Base-by-base conservation (phyloP, 2,329 filamentous ascomycete genomes). In the Apiospora marii region DNA sequence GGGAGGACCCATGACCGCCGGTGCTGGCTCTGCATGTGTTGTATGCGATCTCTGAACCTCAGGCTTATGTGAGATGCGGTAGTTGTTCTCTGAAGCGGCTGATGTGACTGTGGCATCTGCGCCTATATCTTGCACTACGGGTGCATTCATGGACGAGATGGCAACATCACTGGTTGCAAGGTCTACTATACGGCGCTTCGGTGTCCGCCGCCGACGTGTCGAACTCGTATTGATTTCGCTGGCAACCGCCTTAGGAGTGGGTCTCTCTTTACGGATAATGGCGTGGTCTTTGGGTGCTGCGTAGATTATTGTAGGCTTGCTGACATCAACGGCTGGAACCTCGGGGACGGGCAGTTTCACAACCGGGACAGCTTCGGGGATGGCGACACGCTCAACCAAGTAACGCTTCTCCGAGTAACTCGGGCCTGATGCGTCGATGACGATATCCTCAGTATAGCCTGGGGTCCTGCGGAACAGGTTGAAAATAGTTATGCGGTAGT, bases 401-500 rank as follows among this genome's bases (percentile, higher is more conserved):
- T 93, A 92, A 78, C 94, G 94, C 80, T 91, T 92, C 85, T 99
- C 96, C 22, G 91, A 89, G 79, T 94, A 97, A n/a, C 89, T 92
- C 0, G 96, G 96, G 0, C 92, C 92, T 46, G 90, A 90, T 2
- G 93, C 92, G 81, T 99, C 96, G 77, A 99, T 96, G 67, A 94
- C 87, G 73, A 98, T 91, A 79, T 99, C 96, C 76, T 98, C 94
- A 0, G 92, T 93, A 79, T 96, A 97, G 6, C 96, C 96, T 14
- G 96, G 94, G 0, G 94, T 95, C 73, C 91, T 92, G 75, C 96
- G 91, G 87, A 99, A 99, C 2, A 98, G 87, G 78, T 98, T 99
- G 90, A 99, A 98, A 74, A 98, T 97, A 27, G 92, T 93, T 75
- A 97, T 88, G 68, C 96, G 91, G 80, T 98, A 97, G 77, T 93